A percentile compares a stretch with the other conserved stretches of the same genome.
Conservation (phyloP, 352 stramenopile species). For the Phytophthora pluvialis region DNA sequence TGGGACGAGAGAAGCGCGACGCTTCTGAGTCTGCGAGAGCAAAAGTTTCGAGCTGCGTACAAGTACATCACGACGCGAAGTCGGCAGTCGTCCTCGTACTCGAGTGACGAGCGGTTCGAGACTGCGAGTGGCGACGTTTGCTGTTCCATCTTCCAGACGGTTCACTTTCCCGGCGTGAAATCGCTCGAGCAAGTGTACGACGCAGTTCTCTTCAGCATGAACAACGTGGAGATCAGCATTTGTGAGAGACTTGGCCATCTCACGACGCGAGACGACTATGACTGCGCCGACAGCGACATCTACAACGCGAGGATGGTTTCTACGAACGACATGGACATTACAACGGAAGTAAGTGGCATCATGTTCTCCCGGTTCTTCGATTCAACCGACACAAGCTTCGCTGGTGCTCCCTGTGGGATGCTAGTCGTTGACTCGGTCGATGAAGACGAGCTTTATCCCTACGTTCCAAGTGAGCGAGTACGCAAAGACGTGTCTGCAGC, state of each 20-base stretch:
- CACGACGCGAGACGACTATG: slow-evolving; percentile 38
- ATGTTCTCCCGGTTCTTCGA: slow-evolving; percentile 13
- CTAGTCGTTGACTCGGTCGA: slow-evolving; percentile 26
- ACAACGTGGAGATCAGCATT: slow-evolving; percentile 27
- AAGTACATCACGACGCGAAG: slow-evolving; percentile 20
- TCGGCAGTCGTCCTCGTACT: not conserved
- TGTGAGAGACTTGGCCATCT: slow-evolving; percentile 41
- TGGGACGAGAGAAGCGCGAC: slow-evolving; percentile 19
- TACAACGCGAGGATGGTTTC: slow-evolving; percentile 26
- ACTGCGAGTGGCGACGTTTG: slow-evolving; percentile 19
- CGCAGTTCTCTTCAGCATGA: slow-evolving; percentile 28
- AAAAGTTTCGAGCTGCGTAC: slow-evolving; percentile 28
- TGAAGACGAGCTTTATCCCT: slow-evolving; percentile 34
- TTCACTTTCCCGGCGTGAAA: slow-evolving; percentile 28
- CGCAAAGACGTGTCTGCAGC: slow-evolving; percentile 25
- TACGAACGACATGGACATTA: slow-evolving; percentile 10
- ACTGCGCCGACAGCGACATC: slow-evolving; percentile 21
- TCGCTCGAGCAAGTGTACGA: slow-evolving; percentile 38
- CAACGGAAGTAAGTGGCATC: slow-evolving; percentile 15
- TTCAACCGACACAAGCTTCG: not conserved
- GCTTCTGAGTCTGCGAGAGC: slow-evolving; percentile 10
- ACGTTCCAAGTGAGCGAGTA: slow-evolving; percentile 18
- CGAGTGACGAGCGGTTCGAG: slow-evolving; percentile 24
- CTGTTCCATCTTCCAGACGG: slow-evolving; percentile 37
- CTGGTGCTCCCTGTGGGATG: slow-evolving; percentile 14